Evolutionary conservation across 345 rosid genomes (phyloP), one percentile per base, ranked within the genome.

Genomic region (Rubroshorea leprosula): DNA sequence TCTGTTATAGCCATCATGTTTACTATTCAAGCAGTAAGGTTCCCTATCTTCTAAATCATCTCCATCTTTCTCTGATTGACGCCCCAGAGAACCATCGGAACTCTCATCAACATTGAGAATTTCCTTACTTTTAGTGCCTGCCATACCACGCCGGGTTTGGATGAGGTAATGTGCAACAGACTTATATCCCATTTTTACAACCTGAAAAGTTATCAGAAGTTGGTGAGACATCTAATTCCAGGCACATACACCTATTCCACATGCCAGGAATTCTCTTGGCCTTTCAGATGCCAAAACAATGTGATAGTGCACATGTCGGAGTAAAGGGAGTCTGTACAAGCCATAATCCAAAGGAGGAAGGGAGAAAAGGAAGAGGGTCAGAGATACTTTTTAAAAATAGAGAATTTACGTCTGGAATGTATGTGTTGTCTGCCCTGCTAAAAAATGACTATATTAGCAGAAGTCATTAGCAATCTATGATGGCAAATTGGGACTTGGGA

Each of bases 101-200:
- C 54, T 41, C 55, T 54, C 39, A 14, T 38, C 60, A n/a, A 47
- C 43, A 43, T 26, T 14, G 9, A 9, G 8, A 54, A 51, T 22
- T 49, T 29, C 38, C 60, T 35, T 14, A 46, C 23, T 54, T 64
- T 69, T 59, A 23, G 57, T 7, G n/a, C 17, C 52, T 22, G 29
- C 44, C 49, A 51, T 50, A 17, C 14, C 35, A n/a, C 56, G 50
- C 12, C 51, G 60, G 22, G 74, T 74, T 52, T 68, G 72, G 45
- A 77, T 71, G 48, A 71, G 72, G 62, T 61, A 77, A 56, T 71
- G 76, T 19, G 78, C 76, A 5, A 74, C 76, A 13, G 78, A 74
- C 43, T 70, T 71, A 19, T 64, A 74, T 16, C 82, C 82, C 38
- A 74, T 35, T 17, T 6, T 41, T 38, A 0, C 21, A 55, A 72